These are phyloP conservation scores for Cucumis variabilis DNA, from an alignment of 331 rosid genomes.

Conservation along the genomic window DNA sequence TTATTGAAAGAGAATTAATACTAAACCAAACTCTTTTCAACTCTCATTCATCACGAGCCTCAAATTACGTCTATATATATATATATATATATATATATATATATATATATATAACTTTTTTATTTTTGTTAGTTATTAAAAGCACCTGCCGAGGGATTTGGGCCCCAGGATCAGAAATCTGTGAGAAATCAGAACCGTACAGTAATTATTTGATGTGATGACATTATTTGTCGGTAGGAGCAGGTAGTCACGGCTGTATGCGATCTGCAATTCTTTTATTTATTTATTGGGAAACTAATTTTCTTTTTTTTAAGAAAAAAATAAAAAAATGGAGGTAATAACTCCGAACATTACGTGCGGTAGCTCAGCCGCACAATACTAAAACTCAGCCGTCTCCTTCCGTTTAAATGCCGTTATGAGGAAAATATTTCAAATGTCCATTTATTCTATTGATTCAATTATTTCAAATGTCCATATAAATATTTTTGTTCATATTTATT, in stretches of 20 bases:
- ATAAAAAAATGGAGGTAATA: not conserved
- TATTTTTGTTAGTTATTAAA: not conserved
- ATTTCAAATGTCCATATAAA: too few species aligned
- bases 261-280: not conserved
- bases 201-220: not conserved
- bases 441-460: too few species aligned
- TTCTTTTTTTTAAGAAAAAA: too few species aligned
- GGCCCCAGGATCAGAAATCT: constrained; percentile 2
- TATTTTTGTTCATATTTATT: too few species aligned
- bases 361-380: constrained; percentile 10
- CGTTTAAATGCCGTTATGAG: not conserved
- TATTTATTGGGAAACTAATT: not conserved
- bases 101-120: too few species aligned
- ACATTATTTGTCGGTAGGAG: not conserved
- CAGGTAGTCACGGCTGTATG: constrained; percentile 8
- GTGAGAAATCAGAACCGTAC: not conserved
- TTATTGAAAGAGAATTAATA: too few species aligned
- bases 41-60: not conserved
- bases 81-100: too few species aligned
- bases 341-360: not conserved
- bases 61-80: not conserved
- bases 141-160: constrained; percentile 8
- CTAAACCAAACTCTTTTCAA: too few species aligned
- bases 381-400: constrained; percentile 12
- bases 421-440: too few species aligned